These are phyloP conservation scores for Alternaria conjuncta DNA, from an alignment of 2,329 filamentous ascomycete genomes.

Conservation along the genomic window DNA sequence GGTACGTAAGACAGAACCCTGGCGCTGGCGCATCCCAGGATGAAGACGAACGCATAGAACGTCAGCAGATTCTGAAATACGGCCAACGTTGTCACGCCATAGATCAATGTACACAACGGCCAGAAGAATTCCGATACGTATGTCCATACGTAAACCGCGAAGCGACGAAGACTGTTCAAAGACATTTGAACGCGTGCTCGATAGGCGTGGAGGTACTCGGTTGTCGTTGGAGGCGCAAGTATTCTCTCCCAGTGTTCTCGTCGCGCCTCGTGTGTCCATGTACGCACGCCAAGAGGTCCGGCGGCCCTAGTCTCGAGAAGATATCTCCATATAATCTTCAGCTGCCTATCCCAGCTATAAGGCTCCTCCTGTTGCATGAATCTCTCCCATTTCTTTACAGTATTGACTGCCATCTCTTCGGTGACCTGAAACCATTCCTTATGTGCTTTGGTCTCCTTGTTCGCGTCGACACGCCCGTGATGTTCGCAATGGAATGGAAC, in stretches of 20 bases:
- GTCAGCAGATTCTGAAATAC: constrained; percentile 9
- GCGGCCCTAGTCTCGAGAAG: constrained; percentile 1
- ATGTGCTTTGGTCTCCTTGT: constrained; percentile 1
- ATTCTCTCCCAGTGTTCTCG: constrained; percentile 10
- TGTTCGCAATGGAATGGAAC: neutral
- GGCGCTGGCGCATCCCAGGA: constrained; percentile 9
- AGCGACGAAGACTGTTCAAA: neutral
- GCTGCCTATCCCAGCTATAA: constrained; percentile 7
- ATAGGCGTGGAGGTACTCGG: neutral
- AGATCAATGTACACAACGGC: constrained; percentile 13
- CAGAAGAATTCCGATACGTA: constrained; percentile 9
- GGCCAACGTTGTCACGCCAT: constrained; percentile 5
- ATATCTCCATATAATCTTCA: constrained; percentile 15
- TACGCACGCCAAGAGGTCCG: neutral
- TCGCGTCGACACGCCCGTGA: neutral
- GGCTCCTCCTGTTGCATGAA: constrained; percentile 18
- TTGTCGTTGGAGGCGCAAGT: constrained; percentile 7
- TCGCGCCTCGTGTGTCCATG: constrained; percentile 3
- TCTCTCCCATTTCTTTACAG: constrained; percentile 15
- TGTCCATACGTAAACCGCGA: neutral
- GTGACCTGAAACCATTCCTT: constrained; percentile 16
- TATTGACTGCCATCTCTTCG: constrained; percentile 4
- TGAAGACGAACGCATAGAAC: constrained; percentile 10
- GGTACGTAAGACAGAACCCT: constrained; percentile 1
- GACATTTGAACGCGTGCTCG: neutral